Evolutionary conservation across 2,329 filamentous ascomycete species (phyloP).

Genomic region (Verticillium alfalfae): DNA sequence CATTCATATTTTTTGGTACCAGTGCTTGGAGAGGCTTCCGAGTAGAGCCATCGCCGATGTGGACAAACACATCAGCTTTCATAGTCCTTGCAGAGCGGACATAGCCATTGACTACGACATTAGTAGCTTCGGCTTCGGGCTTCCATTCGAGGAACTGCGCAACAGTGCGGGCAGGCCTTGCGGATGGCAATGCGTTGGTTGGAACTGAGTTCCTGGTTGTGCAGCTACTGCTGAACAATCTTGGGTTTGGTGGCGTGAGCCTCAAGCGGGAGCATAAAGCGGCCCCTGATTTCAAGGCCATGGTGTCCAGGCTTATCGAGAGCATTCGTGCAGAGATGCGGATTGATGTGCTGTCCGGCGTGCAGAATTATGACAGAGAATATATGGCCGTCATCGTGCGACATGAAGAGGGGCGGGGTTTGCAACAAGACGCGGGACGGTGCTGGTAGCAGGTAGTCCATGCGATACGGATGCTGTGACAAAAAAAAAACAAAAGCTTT

Average conservation of each 20-base stretch:
- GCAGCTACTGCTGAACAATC: not conserved
- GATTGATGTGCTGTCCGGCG: not conserved
- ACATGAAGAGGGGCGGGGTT: not conserved
- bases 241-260: not conserved
- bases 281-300: not conserved
- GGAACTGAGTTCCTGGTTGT: no score
- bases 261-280: not conserved
- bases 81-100: constrained; percentile 81
- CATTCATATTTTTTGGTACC: constrained; percentile 61
- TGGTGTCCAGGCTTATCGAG: not conserved
- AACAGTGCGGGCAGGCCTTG: constrained; percentile 35
- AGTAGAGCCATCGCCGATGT: constrained; percentile 83
- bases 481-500: no score
- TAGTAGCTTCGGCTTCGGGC: constrained; percentile 33
- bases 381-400: not conserved
- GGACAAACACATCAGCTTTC: constrained; percentile 77
- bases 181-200: constrained; percentile 23
- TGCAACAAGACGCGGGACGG: no score
- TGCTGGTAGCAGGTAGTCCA: not conserved
- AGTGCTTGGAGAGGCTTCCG: constrained; percentile 75
- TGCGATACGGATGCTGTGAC: not conserved
- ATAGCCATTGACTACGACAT: constrained; percentile 68
- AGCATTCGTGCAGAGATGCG: not conserved
- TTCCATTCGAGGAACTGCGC: constrained; percentile 52
- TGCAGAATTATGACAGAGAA: not conserved